These are phyloP conservation scores for Fusarium mexicanum DNA, from an alignment of 2,329 filamentous ascomycete species.

Conservation along the genomic window DNA sequence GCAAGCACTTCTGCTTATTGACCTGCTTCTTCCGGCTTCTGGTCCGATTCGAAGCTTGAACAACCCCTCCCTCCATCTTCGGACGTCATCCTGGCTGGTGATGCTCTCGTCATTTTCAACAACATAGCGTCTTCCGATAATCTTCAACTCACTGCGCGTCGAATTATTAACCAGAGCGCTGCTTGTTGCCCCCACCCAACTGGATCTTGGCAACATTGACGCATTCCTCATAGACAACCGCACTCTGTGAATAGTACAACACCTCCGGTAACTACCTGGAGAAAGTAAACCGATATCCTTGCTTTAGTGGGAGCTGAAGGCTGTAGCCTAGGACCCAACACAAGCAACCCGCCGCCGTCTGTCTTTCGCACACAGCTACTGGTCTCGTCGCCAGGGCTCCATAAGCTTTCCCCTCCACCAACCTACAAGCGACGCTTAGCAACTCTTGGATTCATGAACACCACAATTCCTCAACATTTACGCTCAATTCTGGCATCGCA, in stretches of 20 bases:
- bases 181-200: conserved; percentile 33
- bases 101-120: conserved; percentile 21
- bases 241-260: neutral
- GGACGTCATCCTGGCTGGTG: conserved; percentile 12
- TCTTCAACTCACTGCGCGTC: neutral
- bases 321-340: conserved; percentile 24
- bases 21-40: conserved; percentile 15
- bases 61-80: conserved; percentile 1
- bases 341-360: conserved; percentile 4
- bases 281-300: conserved; percentile 5
- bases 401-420: conserved; percentile 26
- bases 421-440: conserved; percentile 17
- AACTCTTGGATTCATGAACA: conserved; percentile 38
- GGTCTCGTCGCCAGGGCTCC: conserved; percentile 8
- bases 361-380: conserved; percentile 16
- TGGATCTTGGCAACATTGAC: conserved; percentile 36
- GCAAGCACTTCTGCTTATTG: conserved; percentile 3
- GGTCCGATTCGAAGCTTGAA: neutral
- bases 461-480: conserved; percentile 29
- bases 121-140: conserved; percentile 18
- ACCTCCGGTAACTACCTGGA: neutral
- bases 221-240: conserved; percentile 17
- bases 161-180: neutral
- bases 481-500: conserved; percentile 27
- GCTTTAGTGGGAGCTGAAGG: conserved; percentile 27